phyloP scores from a whole-genome alignment of 805 yeast genomes.

The Jamesozyma jinghongensis region DNA sequence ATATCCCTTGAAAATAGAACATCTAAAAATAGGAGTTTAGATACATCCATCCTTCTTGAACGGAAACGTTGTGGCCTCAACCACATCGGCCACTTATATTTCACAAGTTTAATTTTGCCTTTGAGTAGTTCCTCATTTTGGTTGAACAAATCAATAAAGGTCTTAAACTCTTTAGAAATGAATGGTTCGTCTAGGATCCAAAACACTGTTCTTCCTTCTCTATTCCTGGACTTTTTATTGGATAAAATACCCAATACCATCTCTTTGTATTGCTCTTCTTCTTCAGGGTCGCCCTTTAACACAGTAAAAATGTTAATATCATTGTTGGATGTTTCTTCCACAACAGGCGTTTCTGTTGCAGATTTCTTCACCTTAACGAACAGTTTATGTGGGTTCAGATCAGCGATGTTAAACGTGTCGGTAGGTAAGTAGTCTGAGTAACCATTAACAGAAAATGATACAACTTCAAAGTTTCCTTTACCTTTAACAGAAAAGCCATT shows the following conservation, averaged over 20 bases:
- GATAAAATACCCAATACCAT: conserved; percentile 12
- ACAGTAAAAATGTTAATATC: conserved; percentile 18
- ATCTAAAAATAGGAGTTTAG: conserved; percentile 78
- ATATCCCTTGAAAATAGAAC: conserved; percentile 75
- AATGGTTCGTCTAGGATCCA: conserved; percentile 80
- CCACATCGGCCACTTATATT: conserved; percentile 92
- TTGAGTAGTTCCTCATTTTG: background rate
- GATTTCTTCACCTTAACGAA: conserved; percentile 15
- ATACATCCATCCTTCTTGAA: conserved; percentile 80
- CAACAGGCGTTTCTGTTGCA: too few species aligned
- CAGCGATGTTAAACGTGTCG: conserved; percentile 9
- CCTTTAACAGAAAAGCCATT: conserved; percentile 9
- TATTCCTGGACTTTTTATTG: background rate
- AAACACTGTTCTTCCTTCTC: conserved; percentile 43
- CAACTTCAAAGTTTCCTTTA: conserved; percentile 15
- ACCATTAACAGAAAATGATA: conserved; percentile 17
- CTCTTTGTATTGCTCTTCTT: conserved; percentile 10
- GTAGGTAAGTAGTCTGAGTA: conserved; percentile 18
- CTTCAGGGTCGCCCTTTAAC: conserved; percentile 7
- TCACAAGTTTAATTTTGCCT: conserved; percentile 45
- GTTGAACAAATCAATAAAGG: conserved; percentile 39
- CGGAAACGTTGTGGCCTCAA: conserved; percentile 67
- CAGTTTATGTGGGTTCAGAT: conserved; percentile 14
- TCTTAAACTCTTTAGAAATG: conserved; percentile 34
- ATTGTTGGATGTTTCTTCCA: too few species aligned